Base-by-base conservation (phyloP, 2,329 filamentous ascomycete genomes). In the Zalaria sp. region DNA sequence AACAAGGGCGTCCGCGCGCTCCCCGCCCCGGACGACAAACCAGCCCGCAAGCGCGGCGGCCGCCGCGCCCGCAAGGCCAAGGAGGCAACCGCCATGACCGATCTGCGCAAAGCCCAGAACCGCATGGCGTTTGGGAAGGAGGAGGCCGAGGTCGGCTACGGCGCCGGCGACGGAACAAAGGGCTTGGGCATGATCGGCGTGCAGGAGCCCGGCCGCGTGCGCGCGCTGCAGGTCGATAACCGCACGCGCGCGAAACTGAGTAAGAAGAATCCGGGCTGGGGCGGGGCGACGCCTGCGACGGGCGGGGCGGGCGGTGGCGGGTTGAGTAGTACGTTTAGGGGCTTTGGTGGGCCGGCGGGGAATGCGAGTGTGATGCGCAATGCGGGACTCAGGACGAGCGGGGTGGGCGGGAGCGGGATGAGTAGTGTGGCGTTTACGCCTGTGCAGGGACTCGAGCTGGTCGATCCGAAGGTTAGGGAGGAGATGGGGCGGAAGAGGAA, bases 191-290 rank as follows among this genome's bases (percentile, higher is more conserved):
- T 96, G 91, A 88, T 98, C 48, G 91, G 91, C 1, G 80, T 86
- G 54, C 70, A 78, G 48, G 84, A 88, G 57, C 85, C 88, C 48
- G 91, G 91, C n/a, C 78, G 84, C 8, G 84, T 98, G 47, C 83
- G 91, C 43, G 81, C 79, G 29, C 72, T 84, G 39, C 88, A 95
- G 62, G 82, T 98, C 55, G 91, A 98, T 59, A 83, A 91, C 58
- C 80, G 89, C 45, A 98, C 91, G 3, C 78, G 85, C 43, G 91
- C 91, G 36, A 95, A 93, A 60, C 76, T 98, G 35, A 86, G 83
- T 56, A 88, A 88, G 59, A 95, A 93, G 67, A 93, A 89, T 64
- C 88, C 93, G 54, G 91, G 91, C 26, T 98, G 91, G 91, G 89
- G 88, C 42, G 78, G 72, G 36, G 72, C 64, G 7, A 58, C 59